Evolutionary conservation across 2,329 filamentous ascomycete genomes (phyloP).

Genomic region (Aspergillus novoparasiticus): DNA sequence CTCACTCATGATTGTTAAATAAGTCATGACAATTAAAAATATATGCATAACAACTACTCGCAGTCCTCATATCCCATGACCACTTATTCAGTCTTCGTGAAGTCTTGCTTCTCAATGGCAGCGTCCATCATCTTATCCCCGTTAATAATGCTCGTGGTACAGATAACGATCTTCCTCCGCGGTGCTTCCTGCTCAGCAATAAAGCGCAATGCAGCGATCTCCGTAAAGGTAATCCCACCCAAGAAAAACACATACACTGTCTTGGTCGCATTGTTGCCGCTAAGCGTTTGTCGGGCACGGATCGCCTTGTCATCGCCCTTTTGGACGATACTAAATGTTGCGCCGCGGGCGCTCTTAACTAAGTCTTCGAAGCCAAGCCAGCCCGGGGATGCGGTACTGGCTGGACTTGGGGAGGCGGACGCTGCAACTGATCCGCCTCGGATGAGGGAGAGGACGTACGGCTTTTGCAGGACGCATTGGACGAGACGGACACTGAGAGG

Average conservation of each 20-base stretch:
- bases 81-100: constrained; percentile 44
- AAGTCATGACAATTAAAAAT: neutral
- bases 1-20: constrained; percentile 1
- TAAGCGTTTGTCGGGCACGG: constrained; percentile 80
- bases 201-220: constrained; percentile 91
- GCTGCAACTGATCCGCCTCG: constrained; percentile 61
- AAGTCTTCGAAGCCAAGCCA: constrained; percentile 95
- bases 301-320: constrained; percentile 91
- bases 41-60: neutral
- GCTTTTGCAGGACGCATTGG: constrained; percentile 90
- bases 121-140: constrained; percentile 87
- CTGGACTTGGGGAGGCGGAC: constrained; percentile 45
- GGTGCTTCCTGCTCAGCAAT: constrained; percentile 81
- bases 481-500: constrained; percentile 88
- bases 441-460: constrained; percentile 72
- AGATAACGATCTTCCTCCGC: constrained; percentile 83
- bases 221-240: constrained; percentile 94
- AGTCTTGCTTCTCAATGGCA: constrained; percentile 72
- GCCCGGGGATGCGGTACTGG: constrained; percentile 68
- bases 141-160: constrained; percentile 87
- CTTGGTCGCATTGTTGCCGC: constrained; percentile 74
- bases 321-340: constrained; percentile 89
- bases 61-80: neutral
- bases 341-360: constrained; percentile 81
- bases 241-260: constrained; percentile 95